Evolutionary conservation across 2,329 filamentous ascomycete genomes (phyloP), one percentile per base, ranked within the genome.

Genomic region (Annulohypoxylon truncatum): DNA sequence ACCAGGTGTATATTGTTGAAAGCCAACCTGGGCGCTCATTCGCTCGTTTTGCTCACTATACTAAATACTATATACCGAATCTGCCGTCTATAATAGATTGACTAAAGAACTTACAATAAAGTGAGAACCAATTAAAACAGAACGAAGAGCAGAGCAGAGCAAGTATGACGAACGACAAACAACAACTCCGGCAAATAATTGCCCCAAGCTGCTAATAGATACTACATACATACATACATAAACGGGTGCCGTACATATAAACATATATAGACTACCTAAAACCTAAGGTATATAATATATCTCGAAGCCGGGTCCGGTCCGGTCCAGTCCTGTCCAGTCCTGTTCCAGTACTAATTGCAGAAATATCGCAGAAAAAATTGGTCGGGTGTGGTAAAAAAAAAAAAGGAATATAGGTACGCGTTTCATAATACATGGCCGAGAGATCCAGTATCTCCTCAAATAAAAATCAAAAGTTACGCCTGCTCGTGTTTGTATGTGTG

Each of bases 1-100:
- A 60, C 60, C 57, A 52, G 46, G 61, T 57, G 53, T 67, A 65
- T 61, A 65, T 65, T 65, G 57, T 52, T 51, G 40, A 62, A 61
- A 61, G 26, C 28, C 53, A 42, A 29, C 42, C 51, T 31, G 52
- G 44, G 58, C 53, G 35, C 52, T 64, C 26, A 42, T 24, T 38
- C 13, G 24, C 13, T 62, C 55, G 47, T 29, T 61, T n/a, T 13
- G 26, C 28, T 50, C 12, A 6, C 9, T n/a, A 13, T 15, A 15
- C 40, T 3, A 26, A 44, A 18, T 29, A 13, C 26, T n/a, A 13
- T 15, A 40, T 8, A 40, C 35, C 6, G 7, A 15, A 18, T 7
- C 4, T 3, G 31, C 10, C 6, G 2, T 31, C 29, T 31, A 10
- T 5, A 8, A 31, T 31, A 31, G 35, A 3, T 20, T 1, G 8